These are phyloP conservation scores for Curvularia lunata DNA, from an alignment of 2,329 filamentous ascomycete species.

Conservation along the genomic window DNA sequence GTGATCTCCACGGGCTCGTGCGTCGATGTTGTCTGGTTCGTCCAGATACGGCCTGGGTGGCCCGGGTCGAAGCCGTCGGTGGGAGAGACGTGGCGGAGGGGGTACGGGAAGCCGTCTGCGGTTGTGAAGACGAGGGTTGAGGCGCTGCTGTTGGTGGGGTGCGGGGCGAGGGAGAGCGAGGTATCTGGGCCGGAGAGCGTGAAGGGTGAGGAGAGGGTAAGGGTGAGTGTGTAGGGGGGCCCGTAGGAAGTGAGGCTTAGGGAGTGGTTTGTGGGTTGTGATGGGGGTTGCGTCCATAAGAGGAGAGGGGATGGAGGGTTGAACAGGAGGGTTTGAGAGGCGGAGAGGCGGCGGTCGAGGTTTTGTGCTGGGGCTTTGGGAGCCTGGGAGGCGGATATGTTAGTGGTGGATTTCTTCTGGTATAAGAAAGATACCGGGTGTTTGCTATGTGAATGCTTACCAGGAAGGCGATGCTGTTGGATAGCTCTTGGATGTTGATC, in stretches of 20 bases:
- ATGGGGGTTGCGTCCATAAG: conserved; percentile 40
- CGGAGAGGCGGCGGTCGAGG: conserved; percentile 48
- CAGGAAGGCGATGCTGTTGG: conserved; percentile 49
- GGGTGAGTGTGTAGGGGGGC: conserved; percentile 54
- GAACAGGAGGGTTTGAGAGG: conserved; percentile 11
- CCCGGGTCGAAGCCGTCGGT: conserved; percentile 55
- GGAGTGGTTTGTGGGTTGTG: conserved; percentile 10
- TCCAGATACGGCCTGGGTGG: conserved; percentile 61
- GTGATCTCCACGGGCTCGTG: conserved; percentile 52
- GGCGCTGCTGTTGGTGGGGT: conserved; percentile 1
- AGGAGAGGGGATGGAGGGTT: conserved; percentile 29
- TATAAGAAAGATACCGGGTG: background rate
- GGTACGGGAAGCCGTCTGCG: conserved; percentile 52
- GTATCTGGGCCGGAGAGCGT: conserved; percentile 54
- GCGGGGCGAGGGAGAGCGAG: conserved; percentile 46
- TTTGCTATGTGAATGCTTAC: conserved; percentile 6
- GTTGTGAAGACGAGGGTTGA: conserved; percentile 53
- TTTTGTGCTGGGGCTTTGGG: conserved; percentile 54
- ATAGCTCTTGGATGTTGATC: conserved; percentile 36
- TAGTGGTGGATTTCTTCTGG: background rate
- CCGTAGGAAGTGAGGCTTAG: conserved; percentile 54
- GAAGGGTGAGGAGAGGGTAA: conserved; percentile 53
- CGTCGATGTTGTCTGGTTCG: conserved; percentile 55
- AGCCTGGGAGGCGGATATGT: conserved; percentile 15
- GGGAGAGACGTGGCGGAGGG: conserved; percentile 55